A percentile compares a stretch with the other conserved stretches of the same genome.
Evolutionary conservation across 116 monocot species (phyloP).

Genomic region (Cymodocea nodosa): DNA sequence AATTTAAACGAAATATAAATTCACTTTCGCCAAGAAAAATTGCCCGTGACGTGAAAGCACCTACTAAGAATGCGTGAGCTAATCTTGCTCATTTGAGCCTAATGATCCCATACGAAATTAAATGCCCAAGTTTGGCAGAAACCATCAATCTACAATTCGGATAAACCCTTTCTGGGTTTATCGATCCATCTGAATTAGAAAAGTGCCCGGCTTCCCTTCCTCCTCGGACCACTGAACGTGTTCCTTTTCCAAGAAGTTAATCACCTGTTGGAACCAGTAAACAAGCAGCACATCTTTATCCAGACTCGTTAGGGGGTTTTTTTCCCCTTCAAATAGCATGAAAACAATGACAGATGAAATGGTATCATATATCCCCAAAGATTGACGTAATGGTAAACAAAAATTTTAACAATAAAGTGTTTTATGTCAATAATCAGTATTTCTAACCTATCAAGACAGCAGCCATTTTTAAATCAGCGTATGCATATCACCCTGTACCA

Average conservation of each 20-base stretch:
- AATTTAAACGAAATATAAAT: too few relatives aligned
- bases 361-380: not conserved
- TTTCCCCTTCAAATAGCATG: not conserved
- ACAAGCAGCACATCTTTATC: not conserved
- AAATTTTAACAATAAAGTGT: not conserved
- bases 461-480: not conserved
- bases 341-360: not conserved
- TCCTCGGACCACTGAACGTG: not conserved
- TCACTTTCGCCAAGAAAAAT: too few relatives aligned
- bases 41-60: too few relatives aligned
- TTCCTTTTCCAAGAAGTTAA: not conserved
- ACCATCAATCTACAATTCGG: too few relatives aligned
- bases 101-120: too few relatives aligned
- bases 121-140: too few relatives aligned
- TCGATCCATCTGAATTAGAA: not conserved
- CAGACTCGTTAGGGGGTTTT: not conserved
- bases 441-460: not conserved
- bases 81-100: too few relatives aligned
- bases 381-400: not conserved
- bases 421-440: not conserved
- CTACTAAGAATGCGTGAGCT: too few relatives aligned
- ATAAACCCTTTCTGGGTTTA: too few relatives aligned
- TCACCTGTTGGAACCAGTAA: not conserved
- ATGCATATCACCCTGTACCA: not conserved
- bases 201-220: not conserved